Evolutionary conservation across 2,329 filamentous ascomycete genomes (phyloP).

Genomic region (Alternaria solani): DNA sequence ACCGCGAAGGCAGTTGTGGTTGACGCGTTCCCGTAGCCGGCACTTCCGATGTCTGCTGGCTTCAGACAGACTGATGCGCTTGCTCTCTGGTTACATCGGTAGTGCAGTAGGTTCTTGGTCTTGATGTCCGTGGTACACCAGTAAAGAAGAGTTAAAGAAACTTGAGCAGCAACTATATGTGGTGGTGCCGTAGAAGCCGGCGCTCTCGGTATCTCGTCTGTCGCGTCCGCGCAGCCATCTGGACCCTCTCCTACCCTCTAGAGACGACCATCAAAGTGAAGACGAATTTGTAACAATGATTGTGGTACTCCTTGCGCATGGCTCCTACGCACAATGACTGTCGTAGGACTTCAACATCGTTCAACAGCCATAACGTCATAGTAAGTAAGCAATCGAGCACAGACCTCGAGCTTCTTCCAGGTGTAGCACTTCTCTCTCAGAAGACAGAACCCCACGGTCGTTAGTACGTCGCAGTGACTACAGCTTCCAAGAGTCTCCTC

Average conservation of each 20-base stretch:
- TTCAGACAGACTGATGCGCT: not conserved
- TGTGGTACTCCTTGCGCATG: not conserved
- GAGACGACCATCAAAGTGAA: not conserved
- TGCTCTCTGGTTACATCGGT: conserved; percentile 3
- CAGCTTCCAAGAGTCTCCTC: not conserved
- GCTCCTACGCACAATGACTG: not conserved
- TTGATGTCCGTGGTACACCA: not conserved
- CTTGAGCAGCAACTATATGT: conserved; percentile 1
- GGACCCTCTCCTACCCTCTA: not conserved
- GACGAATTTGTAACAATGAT: not conserved
- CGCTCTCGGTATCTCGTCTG: not conserved
- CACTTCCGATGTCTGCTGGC: not conserved
- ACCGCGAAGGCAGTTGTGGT: conserved; percentile 2
- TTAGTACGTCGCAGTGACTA: not conserved
- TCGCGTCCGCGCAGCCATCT: not conserved
- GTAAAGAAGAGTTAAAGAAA: not conserved
- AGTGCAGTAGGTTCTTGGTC: not conserved
- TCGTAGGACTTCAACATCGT: not conserved
- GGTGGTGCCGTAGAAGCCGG: not conserved
- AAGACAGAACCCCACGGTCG: not conserved
- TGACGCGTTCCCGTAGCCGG: not conserved
- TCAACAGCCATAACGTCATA: not conserved
- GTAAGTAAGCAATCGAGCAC: not conserved
- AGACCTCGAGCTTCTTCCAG: not conserved
- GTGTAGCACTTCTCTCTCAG: not conserved